Conservation (phyloP, 2,329 filamentous ascomycete species). For the Colletotrichum eremochloae region DNA sequence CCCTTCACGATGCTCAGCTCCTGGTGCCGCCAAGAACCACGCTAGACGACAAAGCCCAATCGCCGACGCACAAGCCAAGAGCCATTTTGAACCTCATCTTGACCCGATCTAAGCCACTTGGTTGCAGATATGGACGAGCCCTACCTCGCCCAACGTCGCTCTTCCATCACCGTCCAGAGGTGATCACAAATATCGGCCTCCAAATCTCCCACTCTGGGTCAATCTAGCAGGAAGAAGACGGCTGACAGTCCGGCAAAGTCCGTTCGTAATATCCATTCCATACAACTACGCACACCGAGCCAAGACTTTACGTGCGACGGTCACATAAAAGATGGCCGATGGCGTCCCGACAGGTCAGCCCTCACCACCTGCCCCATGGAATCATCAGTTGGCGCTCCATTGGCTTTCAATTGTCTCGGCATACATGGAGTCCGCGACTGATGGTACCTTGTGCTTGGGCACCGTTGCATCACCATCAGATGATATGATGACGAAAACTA, state of each 20-base stretch:
- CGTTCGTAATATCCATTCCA: neutral
- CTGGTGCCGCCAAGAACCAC: neutral
- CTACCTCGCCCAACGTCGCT: neutral
- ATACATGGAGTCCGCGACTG: neutral
- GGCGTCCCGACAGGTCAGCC: conserved; percentile 13
- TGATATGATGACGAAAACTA: neutral
- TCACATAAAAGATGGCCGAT: conserved; percentile 4
- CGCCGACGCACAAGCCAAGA: neutral
- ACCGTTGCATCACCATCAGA: neutral
- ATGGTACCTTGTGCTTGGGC: neutral
- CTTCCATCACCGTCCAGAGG: neutral
- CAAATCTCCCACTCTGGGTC: neutral
- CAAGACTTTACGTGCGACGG: neutral
- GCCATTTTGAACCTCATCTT: too few species aligned
- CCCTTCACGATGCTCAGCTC: conserved; percentile 9
- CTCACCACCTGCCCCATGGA: neutral
- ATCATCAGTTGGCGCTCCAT: neutral
- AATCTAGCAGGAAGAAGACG: neutral
- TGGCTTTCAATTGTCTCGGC: neutral
- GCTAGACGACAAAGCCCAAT: neutral
- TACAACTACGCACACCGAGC: neutral
- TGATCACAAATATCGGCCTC: neutral
- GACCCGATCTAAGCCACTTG: neutral
- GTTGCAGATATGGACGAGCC: neutral
- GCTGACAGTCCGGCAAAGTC: conserved; percentile 3